phyloP scores from a whole-genome alignment of 768 basidiomycete species.

The Roridomyces roridus region DNA sequence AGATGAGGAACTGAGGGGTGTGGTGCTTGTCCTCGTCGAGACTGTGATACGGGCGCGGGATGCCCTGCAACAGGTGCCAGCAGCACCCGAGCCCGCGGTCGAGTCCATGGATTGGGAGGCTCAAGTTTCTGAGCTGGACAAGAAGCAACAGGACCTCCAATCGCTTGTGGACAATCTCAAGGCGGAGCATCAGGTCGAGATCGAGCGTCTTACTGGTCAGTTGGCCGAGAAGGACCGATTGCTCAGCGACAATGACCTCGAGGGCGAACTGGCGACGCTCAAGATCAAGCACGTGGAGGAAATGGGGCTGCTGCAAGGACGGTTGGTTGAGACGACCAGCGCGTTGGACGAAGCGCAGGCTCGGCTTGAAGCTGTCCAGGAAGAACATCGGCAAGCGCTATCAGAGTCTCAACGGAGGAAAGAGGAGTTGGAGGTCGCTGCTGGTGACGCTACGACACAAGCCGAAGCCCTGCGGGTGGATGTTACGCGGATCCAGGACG shows the following conservation, averaged over 20 bases:
- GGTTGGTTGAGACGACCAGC: conserved; percentile 39
- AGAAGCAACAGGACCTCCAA: conserved; percentile 17
- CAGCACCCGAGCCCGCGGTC: not conserved
- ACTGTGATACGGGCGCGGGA: conserved; percentile 40
- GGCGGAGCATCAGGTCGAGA: conserved; percentile 29
- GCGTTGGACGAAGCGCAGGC: conserved; percentile 42
- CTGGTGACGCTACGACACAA: conserved; percentile 25
- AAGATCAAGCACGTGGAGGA: conserved; percentile 44
- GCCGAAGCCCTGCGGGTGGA: conserved; percentile 19
- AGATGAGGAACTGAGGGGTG: conserved; percentile 40
- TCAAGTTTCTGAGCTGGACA: conserved; percentile 20
- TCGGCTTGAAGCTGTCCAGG: conserved; percentile 38
- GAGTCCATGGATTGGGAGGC: conserved; percentile 17
- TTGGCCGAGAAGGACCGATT: conserved; percentile 33
- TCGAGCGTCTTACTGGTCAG: conserved; percentile 34
- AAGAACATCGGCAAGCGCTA: conserved; percentile 39
- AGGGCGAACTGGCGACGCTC: conserved; percentile 37
- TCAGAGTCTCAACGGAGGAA: conserved; percentile 38
- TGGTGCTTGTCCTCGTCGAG: conserved; percentile 46
- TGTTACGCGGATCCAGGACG: conserved; percentile 15
- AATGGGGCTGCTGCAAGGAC: conserved; percentile 41
- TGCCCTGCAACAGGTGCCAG: conserved; percentile 20
- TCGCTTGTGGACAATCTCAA: conserved; percentile 22
- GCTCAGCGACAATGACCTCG: conserved; percentile 27
- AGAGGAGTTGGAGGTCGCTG: conserved; percentile 35